Evolutionary conservation across 2,329 filamentous ascomycete species (phyloP), one percentile per base, ranked within the genome.

Genomic region (Clathrospora elynae): DNA sequence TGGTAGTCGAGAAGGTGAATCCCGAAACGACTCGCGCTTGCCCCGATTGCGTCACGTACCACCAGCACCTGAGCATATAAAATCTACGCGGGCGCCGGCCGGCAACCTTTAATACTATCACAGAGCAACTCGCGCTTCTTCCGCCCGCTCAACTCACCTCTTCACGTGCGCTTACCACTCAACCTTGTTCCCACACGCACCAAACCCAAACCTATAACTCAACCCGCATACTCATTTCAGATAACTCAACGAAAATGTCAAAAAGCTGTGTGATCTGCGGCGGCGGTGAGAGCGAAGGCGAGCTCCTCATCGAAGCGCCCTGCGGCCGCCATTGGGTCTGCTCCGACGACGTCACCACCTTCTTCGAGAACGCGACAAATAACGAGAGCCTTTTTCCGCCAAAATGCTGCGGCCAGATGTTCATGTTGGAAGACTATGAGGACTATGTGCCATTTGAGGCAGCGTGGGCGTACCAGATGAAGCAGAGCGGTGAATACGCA

Each of bases 321-420:
- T 66, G 62, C 26, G 37, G 44, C 2, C 24, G 29, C 3, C 63
- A 66, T 37, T 61, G 48, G 51, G 47, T 61, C 9, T 67, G 63
- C 40, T 33, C 35, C 7, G 52, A 57, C 20, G 59, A 60, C 33
- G 28, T 67, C 8, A 39, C 36, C 3, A 44, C 45, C 14, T 58
- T 51, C 35, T 67, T 67, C 38, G 30, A 50, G 22, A 49, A 53
- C n/a, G 65, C 64, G 3, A 55, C 55, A 1, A 38, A 54, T 3
- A 55, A 57, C 33, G 64, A 68, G 41, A 58, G 49, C 23, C 36
- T 62, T 1, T 68, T 59, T 30, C 64, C 62, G 5, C 61, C 63
- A 6, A 50, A 51, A 24, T 68, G 65, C 49, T 68, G 65, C 45
- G 40, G 25, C 2, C 38, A 55, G 7, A 44, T 62, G 6, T 49